Conservation (phyloP, 495 filamentous ascomycete genomes). For the Aspergillus campestris region DNA sequence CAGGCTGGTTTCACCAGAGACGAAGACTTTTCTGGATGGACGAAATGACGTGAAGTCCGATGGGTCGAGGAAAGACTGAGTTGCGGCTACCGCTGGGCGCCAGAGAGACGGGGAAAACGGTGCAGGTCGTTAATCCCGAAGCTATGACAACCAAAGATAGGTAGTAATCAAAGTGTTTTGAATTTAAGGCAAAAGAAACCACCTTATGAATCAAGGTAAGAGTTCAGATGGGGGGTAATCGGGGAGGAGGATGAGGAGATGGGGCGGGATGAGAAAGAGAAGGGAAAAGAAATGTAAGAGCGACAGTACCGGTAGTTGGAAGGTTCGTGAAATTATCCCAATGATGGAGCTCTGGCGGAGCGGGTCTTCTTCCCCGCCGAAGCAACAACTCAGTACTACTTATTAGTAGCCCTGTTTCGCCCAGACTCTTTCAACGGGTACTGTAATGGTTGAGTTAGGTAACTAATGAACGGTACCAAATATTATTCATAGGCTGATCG, state of each 20-base stretch:
- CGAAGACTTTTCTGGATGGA: background rate
- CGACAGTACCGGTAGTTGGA: constrained; percentile 6
- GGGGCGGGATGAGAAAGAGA: constrained; percentile 15
- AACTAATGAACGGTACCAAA: background rate
- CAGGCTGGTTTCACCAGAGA: background rate
- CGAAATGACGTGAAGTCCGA: constrained; percentile 12
- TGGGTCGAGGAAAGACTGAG: constrained; percentile 15
- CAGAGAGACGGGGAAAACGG: constrained; percentile 35
- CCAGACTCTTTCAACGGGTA: too few species aligned
- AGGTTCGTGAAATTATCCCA: constrained; percentile 26
- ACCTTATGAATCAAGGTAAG: background rate
- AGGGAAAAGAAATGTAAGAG: background rate
- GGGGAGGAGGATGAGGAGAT: constrained; percentile 9
- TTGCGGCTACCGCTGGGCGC: constrained; percentile 17
- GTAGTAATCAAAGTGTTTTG: background rate
- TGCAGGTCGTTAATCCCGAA: constrained; percentile 41
- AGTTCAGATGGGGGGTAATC: constrained; percentile 8
- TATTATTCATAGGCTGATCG: too few species aligned
- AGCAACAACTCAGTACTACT: constrained; percentile 3
- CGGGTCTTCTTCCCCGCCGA: constrained; percentile 22
- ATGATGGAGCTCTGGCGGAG: constrained; percentile 18
- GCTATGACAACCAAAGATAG: constrained; percentile 12
- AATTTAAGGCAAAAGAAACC: constrained; percentile 1
- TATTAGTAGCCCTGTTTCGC: background rate
- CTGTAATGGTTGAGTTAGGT: background rate